These are phyloP conservation scores for Yarrowia porcina DNA, from an alignment of 805 yeast species.

Conservation along the genomic window DNA sequence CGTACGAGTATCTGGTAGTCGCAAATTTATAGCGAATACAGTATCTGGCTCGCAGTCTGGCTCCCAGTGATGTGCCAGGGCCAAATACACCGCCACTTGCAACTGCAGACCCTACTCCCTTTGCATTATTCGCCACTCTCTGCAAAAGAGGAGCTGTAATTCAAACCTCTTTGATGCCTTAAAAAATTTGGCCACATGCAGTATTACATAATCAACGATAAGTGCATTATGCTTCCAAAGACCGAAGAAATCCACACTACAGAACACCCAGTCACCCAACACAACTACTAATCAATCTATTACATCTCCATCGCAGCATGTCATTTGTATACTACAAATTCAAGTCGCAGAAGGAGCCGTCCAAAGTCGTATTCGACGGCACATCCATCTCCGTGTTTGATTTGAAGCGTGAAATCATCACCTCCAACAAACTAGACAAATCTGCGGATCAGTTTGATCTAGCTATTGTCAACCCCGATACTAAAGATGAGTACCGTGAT, in stretches of 20 bases:
- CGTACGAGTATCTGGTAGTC: no score
- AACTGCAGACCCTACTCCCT: no score
- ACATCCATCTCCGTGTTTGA: conserved; percentile 96
- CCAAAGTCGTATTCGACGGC: conserved; percentile 86
- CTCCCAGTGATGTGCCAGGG: no score
- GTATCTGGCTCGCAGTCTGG: no score
- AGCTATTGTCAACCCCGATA: conserved; percentile 65
- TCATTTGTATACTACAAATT: conserved; percentile 85
- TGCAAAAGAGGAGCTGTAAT: no score
- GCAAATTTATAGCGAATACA: no score
- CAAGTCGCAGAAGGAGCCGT: conserved; percentile 74
- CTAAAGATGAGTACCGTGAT: conserved; percentile 71
- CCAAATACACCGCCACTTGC: no score
- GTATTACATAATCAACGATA: conserved; percentile 3
- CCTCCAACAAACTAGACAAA: conserved; percentile 73
- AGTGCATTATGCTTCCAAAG: not conserved
- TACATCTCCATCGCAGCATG: conserved; percentile 12
- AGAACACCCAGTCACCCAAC: not conserved
- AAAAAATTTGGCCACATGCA: not conserved
- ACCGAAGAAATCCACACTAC: not conserved
- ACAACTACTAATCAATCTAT: conserved; percentile 11
- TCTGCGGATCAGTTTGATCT: conserved; percentile 78
- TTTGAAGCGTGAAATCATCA: conserved; percentile 82
- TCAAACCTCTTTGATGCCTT: not conserved
- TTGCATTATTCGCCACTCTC: no score